Conservation (phyloP, 257 asterid genomes). For the Capsicum rhomboideum region DNA sequence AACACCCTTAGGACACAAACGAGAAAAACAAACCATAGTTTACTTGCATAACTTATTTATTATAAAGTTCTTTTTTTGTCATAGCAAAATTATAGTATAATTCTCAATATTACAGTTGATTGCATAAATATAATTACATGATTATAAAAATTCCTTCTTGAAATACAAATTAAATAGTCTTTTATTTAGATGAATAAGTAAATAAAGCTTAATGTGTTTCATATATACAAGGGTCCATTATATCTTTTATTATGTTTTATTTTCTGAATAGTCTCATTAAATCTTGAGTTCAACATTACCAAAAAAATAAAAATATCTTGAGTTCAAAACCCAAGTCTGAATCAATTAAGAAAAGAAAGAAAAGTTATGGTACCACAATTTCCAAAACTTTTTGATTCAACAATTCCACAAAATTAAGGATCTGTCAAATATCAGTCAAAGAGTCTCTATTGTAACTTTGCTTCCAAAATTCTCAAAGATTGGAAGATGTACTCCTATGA, state of each 20-base stretch:
- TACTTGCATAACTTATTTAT: too few species aligned
- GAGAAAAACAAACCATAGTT: too few species aligned
- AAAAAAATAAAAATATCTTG: neutral
- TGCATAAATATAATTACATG: neutral
- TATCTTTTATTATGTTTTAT: neutral
- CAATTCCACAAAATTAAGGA: too few species aligned
- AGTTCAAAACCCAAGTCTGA: neutral
- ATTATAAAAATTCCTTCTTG: too few species aligned
- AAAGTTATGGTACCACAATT: neutral
- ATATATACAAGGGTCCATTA: neutral
- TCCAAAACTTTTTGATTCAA: neutral
- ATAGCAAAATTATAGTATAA: neutral
- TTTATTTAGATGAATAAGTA: too few species aligned
- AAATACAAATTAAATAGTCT: too few species aligned
- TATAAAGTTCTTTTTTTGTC: too few species aligned
- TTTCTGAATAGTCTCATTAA: neutral
- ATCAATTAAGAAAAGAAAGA: neutral
- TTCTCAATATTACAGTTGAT: neutral
- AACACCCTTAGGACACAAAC: too few species aligned
- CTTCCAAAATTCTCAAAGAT: neutral
- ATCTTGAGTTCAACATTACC: neutral
- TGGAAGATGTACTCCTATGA: neutral
- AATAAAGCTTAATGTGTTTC: too few species aligned
- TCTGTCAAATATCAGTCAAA: neutral
- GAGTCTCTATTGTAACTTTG: neutral